These are phyloP conservation scores for Kuraishia ogatae DNA, from an alignment of 805 yeast genomes.

Conservation along the genomic window DNA sequence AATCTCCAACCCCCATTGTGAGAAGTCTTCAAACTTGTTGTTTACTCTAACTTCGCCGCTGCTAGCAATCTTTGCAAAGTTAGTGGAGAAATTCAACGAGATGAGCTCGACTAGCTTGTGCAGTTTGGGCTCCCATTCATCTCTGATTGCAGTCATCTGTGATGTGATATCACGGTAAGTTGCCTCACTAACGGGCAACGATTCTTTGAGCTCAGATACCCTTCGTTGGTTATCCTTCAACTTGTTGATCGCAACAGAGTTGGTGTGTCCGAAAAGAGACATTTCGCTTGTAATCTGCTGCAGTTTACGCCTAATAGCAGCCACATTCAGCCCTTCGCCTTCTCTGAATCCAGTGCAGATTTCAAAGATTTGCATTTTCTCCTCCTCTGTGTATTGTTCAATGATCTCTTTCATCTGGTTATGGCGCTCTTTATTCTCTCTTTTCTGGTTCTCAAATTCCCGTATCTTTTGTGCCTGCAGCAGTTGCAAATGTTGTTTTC, in stretches of 20 bases:
- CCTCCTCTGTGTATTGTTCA: constrained; percentile 27
- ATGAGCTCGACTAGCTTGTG: constrained; percentile 43
- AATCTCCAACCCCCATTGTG: constrained; percentile 80
- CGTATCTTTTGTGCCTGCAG: constrained; percentile 19
- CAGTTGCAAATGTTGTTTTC: constrained; percentile 10
- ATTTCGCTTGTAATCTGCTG: constrained; percentile 32
- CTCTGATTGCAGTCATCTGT: constrained; percentile 29
- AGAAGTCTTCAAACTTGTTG: constrained; percentile 40
- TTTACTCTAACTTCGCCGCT: constrained; percentile 71
- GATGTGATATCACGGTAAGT: constrained; percentile 21
- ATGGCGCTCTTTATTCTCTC: constrained; percentile 7
- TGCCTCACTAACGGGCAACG: constrained; percentile 27
- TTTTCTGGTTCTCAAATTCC: constrained; percentile 12
- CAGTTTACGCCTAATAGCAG: constrained; percentile 27
- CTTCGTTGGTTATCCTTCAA: constrained; percentile 30
- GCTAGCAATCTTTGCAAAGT: constrained; percentile 72
- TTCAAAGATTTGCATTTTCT: constrained; percentile 30
- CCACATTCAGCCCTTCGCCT: constrained; percentile 25
- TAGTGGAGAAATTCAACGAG: constrained; percentile 53
- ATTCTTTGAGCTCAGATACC: constrained; percentile 25
- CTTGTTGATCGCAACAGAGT: constrained; percentile 16
- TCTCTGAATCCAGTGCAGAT: constrained; percentile 24
- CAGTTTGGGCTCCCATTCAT: constrained; percentile 56
- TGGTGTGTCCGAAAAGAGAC: constrained; percentile 16
- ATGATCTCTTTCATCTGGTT: constrained; percentile 16